These are phyloP conservation scores for Leccinum variicolor DNA, from an alignment of 768 basidiomycete species.

Conservation along the genomic window DNA sequence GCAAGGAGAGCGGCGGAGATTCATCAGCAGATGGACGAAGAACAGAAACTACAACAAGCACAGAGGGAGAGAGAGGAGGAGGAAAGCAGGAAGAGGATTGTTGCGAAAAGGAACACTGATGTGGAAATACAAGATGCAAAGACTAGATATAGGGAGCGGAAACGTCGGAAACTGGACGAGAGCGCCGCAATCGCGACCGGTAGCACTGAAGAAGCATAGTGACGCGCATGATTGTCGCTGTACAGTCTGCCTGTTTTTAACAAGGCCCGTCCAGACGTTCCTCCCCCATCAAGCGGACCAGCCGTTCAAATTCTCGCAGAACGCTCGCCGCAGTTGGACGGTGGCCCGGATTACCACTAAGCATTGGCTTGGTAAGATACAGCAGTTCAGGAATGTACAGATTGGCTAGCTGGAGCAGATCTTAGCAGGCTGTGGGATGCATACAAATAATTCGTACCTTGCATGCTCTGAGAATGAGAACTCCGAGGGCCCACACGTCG, in stretches of 20 bases:
- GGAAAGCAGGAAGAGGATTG: constrained; percentile 60
- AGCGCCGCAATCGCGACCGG: not conserved
- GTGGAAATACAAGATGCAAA: constrained; percentile 69
- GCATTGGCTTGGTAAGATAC: constrained; percentile 55
- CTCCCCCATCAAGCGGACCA: constrained; percentile 41
- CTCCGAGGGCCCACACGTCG: constrained; percentile 70
- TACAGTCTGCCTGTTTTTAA: not conserved
- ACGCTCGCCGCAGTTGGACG: constrained; percentile 51
- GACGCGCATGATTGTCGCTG: not conserved
- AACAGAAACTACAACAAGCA: constrained; percentile 54
- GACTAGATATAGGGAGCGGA: constrained; percentile 74
- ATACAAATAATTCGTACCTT: constrained; percentile 43
- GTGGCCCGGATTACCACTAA: constrained; percentile 46
- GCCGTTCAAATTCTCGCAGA: constrained; percentile 48
- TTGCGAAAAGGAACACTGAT: constrained; percentile 75
- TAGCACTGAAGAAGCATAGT: constrained; percentile 10
- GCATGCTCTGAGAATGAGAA: constrained; percentile 61
- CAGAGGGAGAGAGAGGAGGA: constrained; percentile 60
- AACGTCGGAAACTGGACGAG: constrained; percentile 70
- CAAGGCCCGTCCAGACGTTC: constrained; percentile 27
- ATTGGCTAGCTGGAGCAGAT: constrained; percentile 45
- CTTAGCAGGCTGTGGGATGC: constrained; percentile 3
- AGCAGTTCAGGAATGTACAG: constrained; percentile 59
- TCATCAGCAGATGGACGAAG: constrained; percentile 72
- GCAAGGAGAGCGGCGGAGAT: constrained; percentile 80